Percentiles rank a stretch among this genome's conserved stretches.
These are phyloP conservation scores for Kwoniella shivajii DNA, from an alignment of 1,284 basidiomycete species.

Conservation along the genomic window DNA sequence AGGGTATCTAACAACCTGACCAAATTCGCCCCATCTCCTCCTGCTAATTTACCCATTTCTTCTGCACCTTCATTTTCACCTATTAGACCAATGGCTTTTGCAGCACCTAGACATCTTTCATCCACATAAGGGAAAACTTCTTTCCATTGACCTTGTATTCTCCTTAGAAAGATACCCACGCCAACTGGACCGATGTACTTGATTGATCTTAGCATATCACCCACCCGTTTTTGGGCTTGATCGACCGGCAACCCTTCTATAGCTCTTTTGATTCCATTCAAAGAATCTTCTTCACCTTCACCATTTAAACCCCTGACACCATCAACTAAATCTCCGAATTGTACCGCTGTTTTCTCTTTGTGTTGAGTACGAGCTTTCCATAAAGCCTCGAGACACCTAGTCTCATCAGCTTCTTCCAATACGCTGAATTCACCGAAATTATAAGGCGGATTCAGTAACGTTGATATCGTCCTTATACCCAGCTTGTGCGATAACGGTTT, in stretches of 20 bases:
- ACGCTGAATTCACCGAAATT: constrained; percentile 22
- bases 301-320: constrained; percentile 31
- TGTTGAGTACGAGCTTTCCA: constrained; percentile 72
- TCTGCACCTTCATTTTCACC: constrained; percentile 19
- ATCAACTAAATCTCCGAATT: constrained; percentile 71
- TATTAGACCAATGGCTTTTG: constrained; percentile 24
- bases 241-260: constrained; percentile 3
- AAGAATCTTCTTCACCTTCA: constrained; percentile 16
- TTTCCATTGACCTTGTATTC: constrained; percentile 35
- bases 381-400: constrained; percentile 26
- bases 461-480: constrained; percentile 35
- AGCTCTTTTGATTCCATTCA: constrained; percentile 13
- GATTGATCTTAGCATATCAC: constrained; percentile 24
- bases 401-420: constrained; percentile 27
- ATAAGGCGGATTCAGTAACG: constrained; percentile 36
- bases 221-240: constrained; percentile 26
- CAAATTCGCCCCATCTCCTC: constrained; percentile 21
- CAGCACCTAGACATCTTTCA: constrained; percentile 25
- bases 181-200: constrained; percentile 37
- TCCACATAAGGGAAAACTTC: constrained; percentile 39
- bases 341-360: constrained; percentile 65
- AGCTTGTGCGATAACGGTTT: constrained; percentile 38
- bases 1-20: constrained; percentile 33
- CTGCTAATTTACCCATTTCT: constrained; percentile 21
- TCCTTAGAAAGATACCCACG: constrained; percentile 30